phyloP scores from a whole-genome alignment of 2,329 filamentous ascomycete genomes.

The Botrytis squamosa region DNA sequence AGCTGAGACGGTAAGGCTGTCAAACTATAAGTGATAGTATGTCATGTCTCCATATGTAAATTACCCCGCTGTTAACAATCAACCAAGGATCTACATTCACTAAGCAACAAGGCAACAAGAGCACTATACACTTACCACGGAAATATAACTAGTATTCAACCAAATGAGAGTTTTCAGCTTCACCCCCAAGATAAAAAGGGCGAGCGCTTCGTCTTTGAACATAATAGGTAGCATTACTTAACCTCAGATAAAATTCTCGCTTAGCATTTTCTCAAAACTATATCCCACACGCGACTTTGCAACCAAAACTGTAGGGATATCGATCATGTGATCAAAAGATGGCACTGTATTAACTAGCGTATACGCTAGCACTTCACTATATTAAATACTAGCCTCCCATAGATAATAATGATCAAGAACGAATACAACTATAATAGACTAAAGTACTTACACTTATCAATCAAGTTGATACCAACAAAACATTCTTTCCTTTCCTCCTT shows the following conservation, averaged over 20 bases:
- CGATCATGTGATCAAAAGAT: too few relatives aligned
- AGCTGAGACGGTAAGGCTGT: background rate
- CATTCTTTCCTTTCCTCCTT: background rate
- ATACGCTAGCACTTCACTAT: too few relatives aligned
- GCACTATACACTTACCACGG: accelerated
- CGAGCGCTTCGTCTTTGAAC: background rate
- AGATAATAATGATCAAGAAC: too few relatives aligned
- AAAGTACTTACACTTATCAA: too few relatives aligned
- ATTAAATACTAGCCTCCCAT: too few relatives aligned
- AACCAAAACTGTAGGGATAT: background rate
- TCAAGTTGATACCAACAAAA: too few relatives aligned
- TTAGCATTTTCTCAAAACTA: background rate
- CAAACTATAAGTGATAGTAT: background rate
- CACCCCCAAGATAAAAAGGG: background rate
- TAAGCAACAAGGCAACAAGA: background rate
- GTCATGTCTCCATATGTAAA: background rate
- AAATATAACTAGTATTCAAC: accelerated
- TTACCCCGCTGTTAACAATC: background rate
- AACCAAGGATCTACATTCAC: background rate
- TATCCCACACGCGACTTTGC: background rate
- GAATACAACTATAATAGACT: too few relatives aligned
- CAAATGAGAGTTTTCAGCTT: background rate
- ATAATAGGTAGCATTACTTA: accelerated
- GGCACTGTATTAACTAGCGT: too few relatives aligned
- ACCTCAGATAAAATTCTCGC: background rate